A percentile compares a stretch with the other conserved stretches of the same genome.
Conservation (phyloP, 129 eudicot genomes). For the Silybum marianum region DNA sequence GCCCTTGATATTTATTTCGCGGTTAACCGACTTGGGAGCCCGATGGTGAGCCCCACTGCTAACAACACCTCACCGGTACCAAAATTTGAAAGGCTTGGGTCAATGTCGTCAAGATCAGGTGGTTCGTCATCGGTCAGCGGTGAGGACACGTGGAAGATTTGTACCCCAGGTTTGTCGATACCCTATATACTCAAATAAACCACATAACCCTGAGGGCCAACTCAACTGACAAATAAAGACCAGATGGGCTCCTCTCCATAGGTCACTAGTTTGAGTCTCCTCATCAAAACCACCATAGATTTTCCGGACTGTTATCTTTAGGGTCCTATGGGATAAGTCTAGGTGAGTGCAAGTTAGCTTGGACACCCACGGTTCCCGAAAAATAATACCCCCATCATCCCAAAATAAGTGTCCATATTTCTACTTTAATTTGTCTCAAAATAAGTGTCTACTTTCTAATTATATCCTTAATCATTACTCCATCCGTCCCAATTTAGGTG, state of each 20-base stretch:
- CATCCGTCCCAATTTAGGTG: no score
- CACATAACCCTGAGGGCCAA: background rate
- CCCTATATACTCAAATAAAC: background rate
- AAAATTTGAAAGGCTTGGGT: background rate
- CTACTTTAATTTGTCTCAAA: background rate
- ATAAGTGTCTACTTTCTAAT: background rate
- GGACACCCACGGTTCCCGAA: background rate
- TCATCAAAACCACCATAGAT: background rate
- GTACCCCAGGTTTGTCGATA: slow-evolving; percentile 39
- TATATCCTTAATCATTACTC: background rate
- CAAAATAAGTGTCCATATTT: no score
- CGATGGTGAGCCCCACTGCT: slow-evolving; percentile 32
- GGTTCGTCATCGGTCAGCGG: slow-evolving; percentile 2
- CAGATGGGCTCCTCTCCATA: background rate
- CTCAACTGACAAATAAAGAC: background rate
- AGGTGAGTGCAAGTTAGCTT: background rate
- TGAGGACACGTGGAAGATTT: slow-evolving; percentile 48
- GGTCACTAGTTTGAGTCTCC: background rate
- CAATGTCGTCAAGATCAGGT: slow-evolving; percentile 16
- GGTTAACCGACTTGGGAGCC: slow-evolving; percentile 49
- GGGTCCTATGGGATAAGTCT: background rate
- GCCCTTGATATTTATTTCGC: slow-evolving; percentile 53
- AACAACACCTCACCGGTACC: slow-evolving; percentile 19
- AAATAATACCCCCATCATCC: background rate
- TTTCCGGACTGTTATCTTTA: background rate